These are phyloP conservation scores for Ligustrum vulgare DNA, from an alignment of 257 asterid species.

Conservation along the genomic window DNA sequence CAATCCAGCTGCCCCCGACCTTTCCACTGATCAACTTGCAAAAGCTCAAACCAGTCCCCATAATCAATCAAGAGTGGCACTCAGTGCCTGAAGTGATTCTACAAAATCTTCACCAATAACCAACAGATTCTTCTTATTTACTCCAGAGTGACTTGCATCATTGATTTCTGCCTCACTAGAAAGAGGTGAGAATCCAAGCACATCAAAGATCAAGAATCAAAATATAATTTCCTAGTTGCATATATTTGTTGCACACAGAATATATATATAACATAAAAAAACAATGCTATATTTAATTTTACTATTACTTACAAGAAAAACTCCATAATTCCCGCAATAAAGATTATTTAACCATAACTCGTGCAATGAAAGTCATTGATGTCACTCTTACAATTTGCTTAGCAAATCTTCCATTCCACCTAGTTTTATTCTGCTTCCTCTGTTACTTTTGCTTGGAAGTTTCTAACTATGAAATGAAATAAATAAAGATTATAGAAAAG, in stretches of 20 bases:
- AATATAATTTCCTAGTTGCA: neutral
- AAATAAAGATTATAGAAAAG: neutral
- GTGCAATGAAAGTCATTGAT: neutral
- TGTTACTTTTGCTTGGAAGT: neutral
- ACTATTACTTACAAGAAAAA: neutral
- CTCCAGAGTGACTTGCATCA: slow-evolving; percentile 28
- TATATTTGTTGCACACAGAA: neutral
- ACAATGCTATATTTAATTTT: neutral
- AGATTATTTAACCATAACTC: neutral
- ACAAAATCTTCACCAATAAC: slow-evolving; percentile 84
- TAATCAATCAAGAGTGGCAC: slow-evolving; percentile 21
- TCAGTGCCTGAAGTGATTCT: slow-evolving; percentile 91
- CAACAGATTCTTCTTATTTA: slow-evolving; percentile 55
- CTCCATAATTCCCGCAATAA: neutral
- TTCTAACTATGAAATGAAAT: neutral
- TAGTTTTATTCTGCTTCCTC: neutral
- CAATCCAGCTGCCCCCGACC: neutral
- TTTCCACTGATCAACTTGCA: neutral
- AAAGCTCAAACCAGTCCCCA: neutral
- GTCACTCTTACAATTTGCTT: neutral
- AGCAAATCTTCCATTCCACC: neutral
- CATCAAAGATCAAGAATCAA: neutral
- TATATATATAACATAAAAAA: neutral
- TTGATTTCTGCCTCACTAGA: slow-evolving; percentile 50
- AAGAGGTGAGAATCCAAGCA: slow-evolving; percentile 68